Evolutionary conservation across 75 land plant genomes (phyloP).

Genomic region (Cupressus sempervirens): DNA sequence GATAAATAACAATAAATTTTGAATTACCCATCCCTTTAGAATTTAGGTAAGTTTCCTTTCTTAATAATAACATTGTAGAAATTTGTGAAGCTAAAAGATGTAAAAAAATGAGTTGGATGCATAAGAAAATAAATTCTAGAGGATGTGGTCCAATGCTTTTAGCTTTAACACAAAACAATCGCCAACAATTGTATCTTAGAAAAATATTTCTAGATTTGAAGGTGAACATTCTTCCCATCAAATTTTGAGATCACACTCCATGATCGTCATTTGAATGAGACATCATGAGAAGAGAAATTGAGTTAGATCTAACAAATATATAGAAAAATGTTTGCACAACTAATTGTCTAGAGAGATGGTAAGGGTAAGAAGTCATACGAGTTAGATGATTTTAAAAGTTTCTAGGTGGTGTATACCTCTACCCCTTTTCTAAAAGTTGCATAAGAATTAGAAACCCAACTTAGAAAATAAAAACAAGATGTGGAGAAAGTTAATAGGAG

Average conservation of each 20-base stretch:
- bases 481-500: slow-evolving; percentile 84
- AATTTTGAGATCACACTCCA: too few species aligned
- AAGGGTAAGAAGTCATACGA: slow-evolving; percentile 56
- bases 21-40: background rate
- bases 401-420: slow-evolving; percentile 71
- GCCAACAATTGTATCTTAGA: background rate
- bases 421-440: slow-evolving; percentile 90
- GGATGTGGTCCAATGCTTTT: background rate
- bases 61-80: background rate
- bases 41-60: background rate
- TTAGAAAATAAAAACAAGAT: slow-evolving; percentile 82
- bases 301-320: too few species aligned
- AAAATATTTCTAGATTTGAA: too few species aligned
- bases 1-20: background rate
- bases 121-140: background rate
- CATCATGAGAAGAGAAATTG: too few species aligned
- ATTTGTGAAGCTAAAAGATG: background rate
- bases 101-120: background rate
- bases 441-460: slow-evolving; percentile 77
- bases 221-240: too few species aligned
- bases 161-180: background rate
- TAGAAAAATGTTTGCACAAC: too few species aligned
- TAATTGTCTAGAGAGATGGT: slow-evolving; percentile 41
- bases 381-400: slow-evolving; percentile 70
- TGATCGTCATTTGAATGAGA: too few species aligned